A percentile compares a stretch with the other conserved stretches of the same genome.
These are phyloP conservation scores for Cryptosporidium ubiquitum DNA, from an alignment of 169 alveolate species.

Conservation along the genomic window DNA sequence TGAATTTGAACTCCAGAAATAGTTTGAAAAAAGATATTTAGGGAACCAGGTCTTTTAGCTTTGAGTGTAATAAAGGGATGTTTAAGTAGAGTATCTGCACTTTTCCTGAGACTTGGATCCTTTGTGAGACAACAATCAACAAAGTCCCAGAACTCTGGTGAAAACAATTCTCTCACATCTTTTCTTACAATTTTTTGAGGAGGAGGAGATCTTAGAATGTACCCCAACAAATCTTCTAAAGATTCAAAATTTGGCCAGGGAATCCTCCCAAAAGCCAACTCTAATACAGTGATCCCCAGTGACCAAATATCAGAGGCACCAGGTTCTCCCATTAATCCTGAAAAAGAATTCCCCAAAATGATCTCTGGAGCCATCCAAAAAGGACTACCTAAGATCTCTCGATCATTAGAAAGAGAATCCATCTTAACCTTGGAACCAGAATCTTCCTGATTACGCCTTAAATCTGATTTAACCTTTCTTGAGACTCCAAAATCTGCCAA, in stretches of 20 bases:
- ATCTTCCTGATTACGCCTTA: background rate
- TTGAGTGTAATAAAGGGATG: slow-evolving; percentile 29
- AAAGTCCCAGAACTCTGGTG: slow-evolving; percentile 83
- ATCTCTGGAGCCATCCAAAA: slow-evolving; percentile 96
- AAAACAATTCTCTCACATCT: slow-evolving; percentile 67
- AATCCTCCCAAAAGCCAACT: slow-evolving; percentile 91
- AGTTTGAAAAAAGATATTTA: background rate
- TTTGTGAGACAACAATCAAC: slow-evolving; percentile 82
- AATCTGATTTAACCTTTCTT: background rate
- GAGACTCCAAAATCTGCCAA: slow-evolving; percentile 91
- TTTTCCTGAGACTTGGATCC: slow-evolving; percentile 82
- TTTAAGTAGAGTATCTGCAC: background rate
- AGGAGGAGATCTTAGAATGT: slow-evolving; percentile 43
- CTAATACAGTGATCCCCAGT: slow-evolving; percentile 90
- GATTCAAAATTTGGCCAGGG: slow-evolving; percentile 83
- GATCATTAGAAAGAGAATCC: background rate
- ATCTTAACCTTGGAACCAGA: background rate
- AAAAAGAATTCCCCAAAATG: slow-evolving; percentile 73
- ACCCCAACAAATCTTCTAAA: background rate
- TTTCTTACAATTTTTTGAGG: slow-evolving; percentile 51
- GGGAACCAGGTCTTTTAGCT: background rate
- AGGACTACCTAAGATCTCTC: slow-evolving; percentile 90
- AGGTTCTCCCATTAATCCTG: slow-evolving; percentile 79
- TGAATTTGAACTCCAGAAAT: background rate
- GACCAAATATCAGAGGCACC: slow-evolving; percentile 91